phyloP scores from a whole-genome alignment of 192 early-diverging fungal genomes.

The Bifiguratus adelaidae region DNA sequence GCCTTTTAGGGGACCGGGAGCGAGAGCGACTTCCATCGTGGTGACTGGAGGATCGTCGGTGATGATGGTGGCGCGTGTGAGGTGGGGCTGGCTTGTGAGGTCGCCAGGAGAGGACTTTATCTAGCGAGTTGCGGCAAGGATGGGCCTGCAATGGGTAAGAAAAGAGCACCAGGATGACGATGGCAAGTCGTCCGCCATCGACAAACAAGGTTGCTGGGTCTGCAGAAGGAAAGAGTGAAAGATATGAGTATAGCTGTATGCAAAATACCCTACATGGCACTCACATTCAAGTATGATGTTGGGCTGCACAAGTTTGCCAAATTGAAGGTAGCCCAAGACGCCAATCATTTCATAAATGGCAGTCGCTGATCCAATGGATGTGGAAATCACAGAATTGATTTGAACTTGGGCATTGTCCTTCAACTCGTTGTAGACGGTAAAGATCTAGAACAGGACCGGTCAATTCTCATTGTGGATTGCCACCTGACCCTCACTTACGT shows the following conservation, averaged over 20 bases:
- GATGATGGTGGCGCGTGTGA: not conserved
- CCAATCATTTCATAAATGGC: slow-evolving; percentile 78
- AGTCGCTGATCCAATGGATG: slow-evolving; percentile 69
- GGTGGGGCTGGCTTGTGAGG: no score
- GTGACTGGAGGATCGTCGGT: not conserved
- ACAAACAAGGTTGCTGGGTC: slow-evolving; percentile 60
- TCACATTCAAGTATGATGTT: slow-evolving; percentile 80
- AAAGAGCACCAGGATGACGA: slow-evolving; percentile 82
- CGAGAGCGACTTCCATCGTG: slow-evolving; percentile 5
- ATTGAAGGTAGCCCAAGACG: slow-evolving; percentile 85
- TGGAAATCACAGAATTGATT: slow-evolving; percentile 55
- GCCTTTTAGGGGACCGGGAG: slow-evolving; percentile 12
- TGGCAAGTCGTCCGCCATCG: slow-evolving; percentile 76
- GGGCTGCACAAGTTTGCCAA: slow-evolving; percentile 68
- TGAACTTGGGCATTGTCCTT: slow-evolving; percentile 65
- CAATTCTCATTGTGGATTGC: not conserved
- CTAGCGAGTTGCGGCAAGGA: slow-evolving; percentile 78
- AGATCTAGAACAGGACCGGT: slow-evolving; percentile 47
- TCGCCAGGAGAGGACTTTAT: slow-evolving; percentile 60
- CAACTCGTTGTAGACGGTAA: slow-evolving; percentile 93
- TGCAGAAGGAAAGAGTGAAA: slow-evolving; percentile 10
- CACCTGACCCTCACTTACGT: slow-evolving; percentile 37
- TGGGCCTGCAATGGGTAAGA: slow-evolving; percentile 92
- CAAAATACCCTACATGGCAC: slow-evolving; percentile 11
- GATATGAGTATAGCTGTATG: not conserved